These are phyloP conservation scores for Pseudomonodictys pantanalensis DNA, from an alignment of 495 filamentous ascomycete species.

Conservation along the genomic window DNA sequence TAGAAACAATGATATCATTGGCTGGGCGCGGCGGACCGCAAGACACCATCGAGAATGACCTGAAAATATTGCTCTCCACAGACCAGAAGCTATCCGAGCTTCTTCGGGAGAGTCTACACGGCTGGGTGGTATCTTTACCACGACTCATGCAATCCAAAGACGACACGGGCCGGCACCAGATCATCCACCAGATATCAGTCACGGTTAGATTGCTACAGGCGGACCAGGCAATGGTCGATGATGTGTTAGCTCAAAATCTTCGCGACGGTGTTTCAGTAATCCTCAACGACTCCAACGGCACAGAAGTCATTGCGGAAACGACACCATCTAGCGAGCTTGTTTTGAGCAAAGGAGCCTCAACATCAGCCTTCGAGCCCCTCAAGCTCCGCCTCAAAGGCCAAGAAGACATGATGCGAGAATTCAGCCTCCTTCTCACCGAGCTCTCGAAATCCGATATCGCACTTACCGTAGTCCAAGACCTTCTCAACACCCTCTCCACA, in stretches of 20 bases:
- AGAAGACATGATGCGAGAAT: conserved; percentile 31
- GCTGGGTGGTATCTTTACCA: conserved; percentile 77
- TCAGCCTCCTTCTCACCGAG: conserved; percentile 30
- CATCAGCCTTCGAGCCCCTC: conserved; percentile 32
- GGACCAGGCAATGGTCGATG: conserved; percentile 64
- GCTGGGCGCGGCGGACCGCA: conserved; percentile 41
- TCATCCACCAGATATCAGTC: conserved; percentile 68
- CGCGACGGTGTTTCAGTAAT: conserved; percentile 54
- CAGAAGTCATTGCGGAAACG: conserved; percentile 11
- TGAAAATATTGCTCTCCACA: conserved; percentile 61
- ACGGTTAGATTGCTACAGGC: conserved; percentile 67
- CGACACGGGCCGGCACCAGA: conserved; percentile 67
- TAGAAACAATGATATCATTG: conserved; percentile 78
- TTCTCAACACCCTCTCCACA: conserved; percentile 23
- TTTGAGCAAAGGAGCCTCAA: conserved; percentile 4
- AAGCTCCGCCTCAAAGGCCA: conserved; percentile 34
- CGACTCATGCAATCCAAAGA: conserved; percentile 82
- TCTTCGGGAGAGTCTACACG: conserved; percentile 70
- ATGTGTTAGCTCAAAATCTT: conserved; percentile 61
- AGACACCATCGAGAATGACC: conserved; percentile 45
- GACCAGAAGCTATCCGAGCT: conserved; percentile 63
- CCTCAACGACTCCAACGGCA: conserved; percentile 26
- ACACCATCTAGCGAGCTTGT: not conserved
- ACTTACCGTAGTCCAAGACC: conserved; percentile 30
- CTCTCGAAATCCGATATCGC: conserved; percentile 26